Evolutionary conservation across 2,329 filamentous ascomycete species (phyloP).

Genomic region (Thielaviopsis euricoi): DNA sequence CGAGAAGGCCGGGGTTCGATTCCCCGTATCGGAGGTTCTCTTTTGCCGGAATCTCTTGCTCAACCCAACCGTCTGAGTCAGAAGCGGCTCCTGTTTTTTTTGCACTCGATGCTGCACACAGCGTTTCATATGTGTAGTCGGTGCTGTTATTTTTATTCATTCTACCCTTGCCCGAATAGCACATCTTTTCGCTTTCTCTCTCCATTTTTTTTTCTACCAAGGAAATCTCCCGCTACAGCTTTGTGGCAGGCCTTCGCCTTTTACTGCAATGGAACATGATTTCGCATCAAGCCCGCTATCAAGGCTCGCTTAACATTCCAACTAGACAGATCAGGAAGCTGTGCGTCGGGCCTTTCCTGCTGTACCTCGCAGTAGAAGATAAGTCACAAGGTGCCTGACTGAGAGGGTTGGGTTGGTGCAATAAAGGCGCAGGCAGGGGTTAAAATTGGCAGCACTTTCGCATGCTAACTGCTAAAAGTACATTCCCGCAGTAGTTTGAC

Average conservation of each 20-base stretch:
- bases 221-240: too few relatives aligned
- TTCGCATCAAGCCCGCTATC: not conserved
- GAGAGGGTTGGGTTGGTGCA: not conserved
- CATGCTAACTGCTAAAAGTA: too few relatives aligned
- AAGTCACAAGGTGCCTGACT: not conserved
- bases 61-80: too few relatives aligned
- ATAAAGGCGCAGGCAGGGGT: not conserved
- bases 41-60: too few relatives aligned
- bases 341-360: not conserved
- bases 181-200: too few relatives aligned
- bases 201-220: too few relatives aligned
- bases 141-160: not conserved
- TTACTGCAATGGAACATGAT: not conserved
- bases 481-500: too few relatives aligned
- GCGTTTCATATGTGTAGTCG: not conserved
- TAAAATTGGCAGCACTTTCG: not conserved
- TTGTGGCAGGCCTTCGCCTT: not conserved
- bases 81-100: not conserved
- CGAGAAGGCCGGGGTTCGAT: conserved; percentile 15
- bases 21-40: conserved; percentile 13
- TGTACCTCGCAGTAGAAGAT: not conserved
- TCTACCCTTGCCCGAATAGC: too few relatives aligned
- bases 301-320: not conserved
- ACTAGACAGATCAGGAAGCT: not conserved
- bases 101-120: not conserved